Conservation (phyloP, 768 basidiomycete species). For the Mycena maculata region DNA sequence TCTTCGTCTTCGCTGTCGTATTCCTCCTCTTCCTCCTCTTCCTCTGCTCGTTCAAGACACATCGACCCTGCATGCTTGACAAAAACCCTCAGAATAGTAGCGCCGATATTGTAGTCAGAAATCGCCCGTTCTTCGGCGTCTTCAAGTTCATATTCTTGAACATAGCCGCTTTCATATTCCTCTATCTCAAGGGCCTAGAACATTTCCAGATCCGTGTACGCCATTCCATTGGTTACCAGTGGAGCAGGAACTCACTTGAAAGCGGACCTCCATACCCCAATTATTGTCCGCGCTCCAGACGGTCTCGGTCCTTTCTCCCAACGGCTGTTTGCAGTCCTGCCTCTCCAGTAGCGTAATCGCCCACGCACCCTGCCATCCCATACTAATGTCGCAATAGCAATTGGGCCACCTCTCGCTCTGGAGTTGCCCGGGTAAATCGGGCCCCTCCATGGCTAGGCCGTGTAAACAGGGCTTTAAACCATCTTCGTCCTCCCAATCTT, state of each 20-base stretch:
- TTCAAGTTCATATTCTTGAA: neutral
- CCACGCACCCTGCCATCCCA: constrained; percentile 22
- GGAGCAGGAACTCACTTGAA: neutral
- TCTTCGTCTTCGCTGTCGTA: neutral
- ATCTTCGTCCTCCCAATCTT: neutral
- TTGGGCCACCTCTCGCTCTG: neutral
- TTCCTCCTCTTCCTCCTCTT: neutral
- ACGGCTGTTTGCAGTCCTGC: neutral
- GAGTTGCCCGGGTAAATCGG: constrained; percentile 21
- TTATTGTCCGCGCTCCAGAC: neutral
- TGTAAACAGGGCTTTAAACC: neutral
- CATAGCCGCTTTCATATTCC: neutral
- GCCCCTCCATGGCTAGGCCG: neutral
- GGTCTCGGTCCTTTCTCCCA: constrained; percentile 21
- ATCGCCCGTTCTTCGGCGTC: constrained; percentile 6
- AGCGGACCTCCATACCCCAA: constrained; percentile 11
- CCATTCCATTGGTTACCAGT: no score
- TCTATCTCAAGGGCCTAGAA: neutral
- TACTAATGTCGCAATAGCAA: neutral
- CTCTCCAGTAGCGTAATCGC: constrained; percentile 3
- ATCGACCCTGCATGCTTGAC: constrained; percentile 4
- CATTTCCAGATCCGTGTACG: neutral
- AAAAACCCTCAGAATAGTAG: neutral
- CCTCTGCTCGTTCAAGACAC: neutral
- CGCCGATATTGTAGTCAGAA: constrained; percentile 1